phyloP scores from a whole-genome alignment of 176 grass and related monocot genomes.

The Eremochloa ophiuroides region DNA sequence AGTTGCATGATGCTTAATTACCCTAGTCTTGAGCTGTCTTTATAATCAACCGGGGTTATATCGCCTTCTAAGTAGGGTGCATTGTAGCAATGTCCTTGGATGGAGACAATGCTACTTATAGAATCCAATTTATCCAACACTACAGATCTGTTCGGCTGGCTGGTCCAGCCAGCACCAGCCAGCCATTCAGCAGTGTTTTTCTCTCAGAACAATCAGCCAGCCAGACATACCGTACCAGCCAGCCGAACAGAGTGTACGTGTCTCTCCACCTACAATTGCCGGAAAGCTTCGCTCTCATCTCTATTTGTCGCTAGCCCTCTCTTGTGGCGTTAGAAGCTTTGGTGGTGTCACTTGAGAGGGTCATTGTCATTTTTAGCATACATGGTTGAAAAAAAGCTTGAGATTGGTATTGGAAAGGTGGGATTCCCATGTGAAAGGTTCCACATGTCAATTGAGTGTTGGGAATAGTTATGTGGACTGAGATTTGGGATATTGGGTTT shows the following conservation, averaged over 20 bases:
- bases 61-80: background rate
- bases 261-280: background rate
- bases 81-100: background rate
- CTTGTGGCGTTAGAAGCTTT: background rate
- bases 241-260: too few species aligned
- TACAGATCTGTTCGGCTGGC: too few species aligned
- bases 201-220: too few species aligned
- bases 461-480: background rate
- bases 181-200: too few species aligned
- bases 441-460: background rate
- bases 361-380: background rate
- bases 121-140: background rate
- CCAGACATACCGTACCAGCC: too few species aligned
- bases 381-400: background rate
- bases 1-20: too few species aligned
- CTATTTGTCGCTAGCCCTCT: background rate
- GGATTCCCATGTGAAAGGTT: background rate
- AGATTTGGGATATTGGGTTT: background rate
- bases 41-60: too few species aligned
- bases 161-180: too few species aligned
- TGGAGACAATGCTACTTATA: background rate
- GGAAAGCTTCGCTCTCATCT: background rate
- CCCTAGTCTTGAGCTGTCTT: too few species aligned
- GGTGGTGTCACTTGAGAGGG: background rate
- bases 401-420: background rate